Evolutionary conservation across 371 early-diverging fungal genomes (phyloP).

Genomic region (Mucor indicus): DNA sequence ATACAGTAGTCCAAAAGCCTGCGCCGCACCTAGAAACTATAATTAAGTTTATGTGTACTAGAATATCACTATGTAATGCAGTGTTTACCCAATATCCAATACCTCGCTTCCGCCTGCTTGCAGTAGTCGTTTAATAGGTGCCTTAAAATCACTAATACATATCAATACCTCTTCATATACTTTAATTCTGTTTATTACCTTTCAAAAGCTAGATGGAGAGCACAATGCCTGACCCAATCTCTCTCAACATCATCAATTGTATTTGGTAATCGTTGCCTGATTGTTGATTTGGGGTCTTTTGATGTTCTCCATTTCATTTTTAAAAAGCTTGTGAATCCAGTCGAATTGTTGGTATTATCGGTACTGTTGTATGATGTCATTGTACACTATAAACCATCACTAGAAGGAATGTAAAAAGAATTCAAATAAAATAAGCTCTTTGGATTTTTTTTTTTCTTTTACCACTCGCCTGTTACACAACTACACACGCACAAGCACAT

Average conservation of each 20-base stretch:
- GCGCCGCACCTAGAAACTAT: conserved; percentile 30
- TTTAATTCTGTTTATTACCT: conserved; percentile 19
- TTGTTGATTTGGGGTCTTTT: conserved; percentile 18
- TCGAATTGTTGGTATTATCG: conserved; percentile 1
- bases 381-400: conserved; percentile 5
- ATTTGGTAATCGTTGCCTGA: conserved; percentile 14
- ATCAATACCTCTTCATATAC: background rate
- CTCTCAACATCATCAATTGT: conserved; percentile 36
- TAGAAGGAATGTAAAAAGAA: background rate
- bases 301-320: conserved; percentile 26
- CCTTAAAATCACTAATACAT: conserved; percentile 34
- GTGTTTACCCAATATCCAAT: conserved; percentile 40
- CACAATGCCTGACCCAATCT: conserved; percentile 41
- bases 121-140: conserved; percentile 31
- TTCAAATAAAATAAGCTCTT: too few relatives aligned
- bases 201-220: conserved; percentile 40
- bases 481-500: too few relatives aligned
- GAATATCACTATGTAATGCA: background rate
- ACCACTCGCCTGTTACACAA: too few relatives aligned
- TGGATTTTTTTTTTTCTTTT: too few relatives aligned
- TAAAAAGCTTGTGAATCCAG: conserved; percentile 12
- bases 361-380: background rate
- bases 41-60: background rate
- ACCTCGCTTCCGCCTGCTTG: conserved; percentile 44
- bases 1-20: conserved; percentile 45